Base-by-base conservation (phyloP, 2,329 filamentous ascomycete species). In the Botrytis galanthina region DNA sequence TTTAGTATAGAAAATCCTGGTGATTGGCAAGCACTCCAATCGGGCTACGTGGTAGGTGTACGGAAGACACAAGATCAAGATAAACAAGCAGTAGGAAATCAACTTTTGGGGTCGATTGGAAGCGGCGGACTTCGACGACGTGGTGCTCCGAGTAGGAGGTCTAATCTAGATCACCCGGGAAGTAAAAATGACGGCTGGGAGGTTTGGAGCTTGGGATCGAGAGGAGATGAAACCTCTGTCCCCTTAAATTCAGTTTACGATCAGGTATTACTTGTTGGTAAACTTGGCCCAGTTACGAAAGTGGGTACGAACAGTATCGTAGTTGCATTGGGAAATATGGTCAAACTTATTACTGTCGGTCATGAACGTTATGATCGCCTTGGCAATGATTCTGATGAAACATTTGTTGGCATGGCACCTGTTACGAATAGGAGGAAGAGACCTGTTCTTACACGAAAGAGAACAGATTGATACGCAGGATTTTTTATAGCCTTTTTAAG, bases 341-440 rank as follows among this genome's bases (percentile, higher is more conserved):
- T 94, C 78, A 94, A 94, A 82, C 83, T 94, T 69, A 86, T 94
- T 73, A 89, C 88, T 2, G 84, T 91, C 9, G 91, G 91, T 9
- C 86, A 88, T 75, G 91, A 92, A 79, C 84, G 87, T 46, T 92
- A 91, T 77, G 88, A 90, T 70, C 75, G 73, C 18, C 57, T 61
- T 12, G 32, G 29, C 29, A 75, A 75, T 48, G 76, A 77, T 22
- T 73, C 68, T 44, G 77, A 79, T 67, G 76, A 80, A 73, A 70
- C 67, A 9, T 80, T 79, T 48, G 76, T 78, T 0, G 78, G 78
- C n/a, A 79, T 79, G 77, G 73, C 63, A 37, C 71, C 71, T 32
- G 71, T 42, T 42, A 39, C 71, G 26, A 72, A 39, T 61, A 60
- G 71, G 51, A 72, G 71, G 51, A 72, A 69, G 32, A 60, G 63